Percentiles rank a stretch among this genome's conserved stretches.
Conservation (phyloP, 257 asterid genomes). For the Dorcoceras hygrometricum region DNA sequence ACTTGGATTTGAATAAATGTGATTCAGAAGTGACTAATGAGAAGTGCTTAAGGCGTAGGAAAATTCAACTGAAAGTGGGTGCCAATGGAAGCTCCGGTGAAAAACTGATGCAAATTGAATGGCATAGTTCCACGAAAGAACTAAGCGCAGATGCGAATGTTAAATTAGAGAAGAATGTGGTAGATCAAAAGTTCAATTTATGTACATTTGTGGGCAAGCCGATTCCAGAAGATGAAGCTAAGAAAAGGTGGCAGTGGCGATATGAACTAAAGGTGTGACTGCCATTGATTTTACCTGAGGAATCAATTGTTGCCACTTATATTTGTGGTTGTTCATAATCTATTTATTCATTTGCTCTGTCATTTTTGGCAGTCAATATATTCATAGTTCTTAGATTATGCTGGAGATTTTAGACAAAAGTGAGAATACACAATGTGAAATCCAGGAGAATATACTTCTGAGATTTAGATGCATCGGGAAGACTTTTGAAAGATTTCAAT, state of each 20-base stretch:
- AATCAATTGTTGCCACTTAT: not conserved
- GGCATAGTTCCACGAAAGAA: constrained; percentile 12
- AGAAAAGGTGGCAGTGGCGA: constrained; percentile 74
- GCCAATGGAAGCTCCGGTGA: constrained; percentile 23
- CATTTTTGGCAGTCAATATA: not conserved
- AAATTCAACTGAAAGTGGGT: constrained; percentile 22
- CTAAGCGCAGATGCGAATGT: constrained; percentile 16
- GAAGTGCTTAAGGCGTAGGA: constrained; percentile 50
- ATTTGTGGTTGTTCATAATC: not conserved
- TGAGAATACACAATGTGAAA: too few relatives aligned
- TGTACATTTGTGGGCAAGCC: constrained; percentile 65
- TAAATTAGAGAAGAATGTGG: constrained; percentile 6
- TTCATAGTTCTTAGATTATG: too few relatives aligned
- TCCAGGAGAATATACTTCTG: too few relatives aligned
- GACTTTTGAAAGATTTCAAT: too few relatives aligned
- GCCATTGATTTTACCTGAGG: not conserved
- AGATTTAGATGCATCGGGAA: too few relatives aligned
- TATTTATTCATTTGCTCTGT: not conserved
- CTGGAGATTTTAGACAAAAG: too few relatives aligned
- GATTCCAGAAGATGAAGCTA: constrained; percentile 69
- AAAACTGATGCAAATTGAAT: constrained; percentile 12
- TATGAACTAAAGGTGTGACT: constrained; percentile 74
- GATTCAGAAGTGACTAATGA: constrained; percentile 29
- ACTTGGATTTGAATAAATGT: constrained; percentile 15
- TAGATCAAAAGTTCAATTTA: constrained; percentile 21